Conservation (phyloP, 495 filamentous ascomycete genomes). For the Glonium stellatum region DNA sequence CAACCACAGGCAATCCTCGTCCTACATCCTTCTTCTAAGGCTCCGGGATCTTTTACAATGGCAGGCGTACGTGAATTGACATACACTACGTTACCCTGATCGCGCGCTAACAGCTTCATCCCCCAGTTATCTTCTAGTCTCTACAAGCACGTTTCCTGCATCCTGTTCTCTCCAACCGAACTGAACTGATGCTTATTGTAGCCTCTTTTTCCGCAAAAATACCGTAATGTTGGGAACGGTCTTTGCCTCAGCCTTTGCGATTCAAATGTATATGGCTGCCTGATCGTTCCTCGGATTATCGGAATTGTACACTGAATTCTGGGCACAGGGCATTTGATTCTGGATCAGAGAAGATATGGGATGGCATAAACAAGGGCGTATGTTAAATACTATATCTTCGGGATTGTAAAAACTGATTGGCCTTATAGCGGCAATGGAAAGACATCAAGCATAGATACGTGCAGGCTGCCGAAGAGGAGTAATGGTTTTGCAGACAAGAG, state of each 20-base stretch:
- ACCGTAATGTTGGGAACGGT: conserved; percentile 75
- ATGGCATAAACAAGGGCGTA: conserved; percentile 83
- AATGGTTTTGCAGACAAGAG: conserved; percentile 7
- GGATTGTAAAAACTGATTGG: conserved; percentile 32
- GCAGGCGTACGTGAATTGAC: conserved; percentile 42
- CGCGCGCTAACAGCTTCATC: conserved; percentile 34
- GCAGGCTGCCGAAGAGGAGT: conserved; percentile 53
- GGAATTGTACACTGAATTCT: conserved; percentile 10
- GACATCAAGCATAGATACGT: conserved; percentile 89
- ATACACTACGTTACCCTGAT: conserved; percentile 30
- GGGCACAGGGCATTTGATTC: conserved; percentile 64
- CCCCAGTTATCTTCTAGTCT: conserved; percentile 52
- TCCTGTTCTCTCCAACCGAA: conserved; percentile 7
- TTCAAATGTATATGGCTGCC: conserved; percentile 68
- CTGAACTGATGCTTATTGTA: conserved; percentile 40
- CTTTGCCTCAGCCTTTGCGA: conserved; percentile 80
- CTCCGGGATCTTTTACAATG: conserved; percentile 40
- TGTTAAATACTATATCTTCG: conserved; percentile 30
- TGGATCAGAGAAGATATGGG: conserved; percentile 76
- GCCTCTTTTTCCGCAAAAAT: conserved; percentile 78
- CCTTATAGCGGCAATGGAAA: conserved; percentile 93
- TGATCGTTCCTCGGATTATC: background rate
- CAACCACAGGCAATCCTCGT: background rate
- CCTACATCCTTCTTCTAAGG: conserved; percentile 5
- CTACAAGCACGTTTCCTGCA: conserved; percentile 70